These are phyloP conservation scores for Saturnispora bothae DNA, from an alignment of 805 yeast species.

Conservation along the genomic window DNA sequence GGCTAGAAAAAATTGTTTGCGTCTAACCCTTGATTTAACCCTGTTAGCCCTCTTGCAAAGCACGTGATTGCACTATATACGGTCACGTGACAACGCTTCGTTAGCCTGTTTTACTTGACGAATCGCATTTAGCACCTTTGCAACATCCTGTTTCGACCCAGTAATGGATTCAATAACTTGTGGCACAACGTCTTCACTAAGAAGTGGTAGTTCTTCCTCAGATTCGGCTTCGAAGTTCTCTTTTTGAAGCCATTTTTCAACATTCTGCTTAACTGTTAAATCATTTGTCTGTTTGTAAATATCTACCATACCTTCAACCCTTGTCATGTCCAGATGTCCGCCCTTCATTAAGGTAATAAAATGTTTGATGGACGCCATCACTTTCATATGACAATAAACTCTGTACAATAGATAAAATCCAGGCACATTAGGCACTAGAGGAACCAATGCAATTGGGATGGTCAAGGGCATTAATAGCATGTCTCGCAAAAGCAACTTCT, in stretches of 20 bases:
- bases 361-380: conserved; percentile 64
- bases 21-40: background rate
- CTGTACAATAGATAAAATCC: conserved; percentile 79
- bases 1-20: background rate
- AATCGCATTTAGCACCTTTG: background rate
- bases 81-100: no score
- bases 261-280: conserved; percentile 12
- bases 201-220: conserved; percentile 30
- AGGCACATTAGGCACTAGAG: conserved; percentile 86
- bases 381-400: conserved; percentile 75
- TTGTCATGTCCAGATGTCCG: conserved; percentile 27
- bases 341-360: conserved; percentile 41
- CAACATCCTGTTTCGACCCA: background rate
- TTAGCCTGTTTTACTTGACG: background rate
- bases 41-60: no score
- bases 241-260: conserved; percentile 13
- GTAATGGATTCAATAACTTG: background rate
- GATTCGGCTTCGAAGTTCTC: background rate
- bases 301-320: conserved; percentile 25
- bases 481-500: conserved; percentile 42
- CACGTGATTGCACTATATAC: no score
- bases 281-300: conserved; percentile 20
- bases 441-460: conserved; percentile 69
- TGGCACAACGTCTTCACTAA: conserved; percentile 34
- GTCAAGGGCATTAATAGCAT: conserved; percentile 63